Base-by-base conservation (phyloP, 1,139 yeast genomes). In the Kodamaea sp. region DNA sequence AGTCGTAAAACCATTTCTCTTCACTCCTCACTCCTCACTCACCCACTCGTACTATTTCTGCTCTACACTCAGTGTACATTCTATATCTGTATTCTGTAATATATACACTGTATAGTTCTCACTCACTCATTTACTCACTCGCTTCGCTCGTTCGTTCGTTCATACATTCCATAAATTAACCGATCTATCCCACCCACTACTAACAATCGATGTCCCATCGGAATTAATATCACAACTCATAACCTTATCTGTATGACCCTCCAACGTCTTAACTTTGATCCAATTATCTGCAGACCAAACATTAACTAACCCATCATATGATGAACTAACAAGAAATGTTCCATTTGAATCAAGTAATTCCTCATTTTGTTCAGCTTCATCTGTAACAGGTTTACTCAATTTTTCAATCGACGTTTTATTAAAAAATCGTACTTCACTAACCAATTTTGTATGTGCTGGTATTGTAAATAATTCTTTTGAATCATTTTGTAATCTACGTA, bases 111-210 rank as follows among this genome's bases (percentile, higher is more conserved):
- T 27, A 27, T 15, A 27, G 29, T 10, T 27, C 12, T 11, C 8
- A 23, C 20, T 24, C 6, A n/a, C 22, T 29, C 32, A 5, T 11
- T 9, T 29, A 24, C 8, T 9, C 20, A 24, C 34, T 29, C 23
- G 33, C 24, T n/a, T 27, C 11, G 35, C 9, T 33, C 27, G 10
- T 29, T 23, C 24, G 37, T 10, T 31, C 43, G n/a, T 36, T 42
- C 24, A 40, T 36, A 30, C 30, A 27, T 37, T 32, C 87, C 89
- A 86, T 32, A 82, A 39, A 53, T 82, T 84, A 3, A 86, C 71
- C 15, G 85, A 70, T 44, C 94, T 72, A 58, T 88, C 96, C 95
- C 95, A 88, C 15, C 96, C 92, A 42, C 88, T 74, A 45, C 85
- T 78, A 2, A 78, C 73, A 1, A 88, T 62, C 32, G 49, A 54